Base-by-base conservation (phyloP, 2,329 filamentous ascomycete genomes). In the Sporothrix dimorphospora region DNA sequence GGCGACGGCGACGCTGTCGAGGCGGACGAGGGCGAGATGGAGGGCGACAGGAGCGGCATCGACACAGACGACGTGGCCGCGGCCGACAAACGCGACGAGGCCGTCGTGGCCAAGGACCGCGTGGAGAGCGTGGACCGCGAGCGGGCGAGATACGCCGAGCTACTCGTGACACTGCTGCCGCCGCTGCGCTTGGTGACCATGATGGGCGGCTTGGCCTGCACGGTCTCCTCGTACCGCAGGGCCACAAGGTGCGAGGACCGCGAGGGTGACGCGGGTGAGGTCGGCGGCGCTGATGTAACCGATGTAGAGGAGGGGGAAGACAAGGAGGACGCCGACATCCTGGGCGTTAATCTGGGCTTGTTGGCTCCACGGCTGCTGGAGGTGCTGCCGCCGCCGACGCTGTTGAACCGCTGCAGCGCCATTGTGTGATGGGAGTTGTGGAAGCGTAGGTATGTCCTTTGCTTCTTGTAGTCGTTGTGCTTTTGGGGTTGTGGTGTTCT, bases 151-250 rank as follows among this genome's bases (percentile, higher is more conserved):
- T 75, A 79, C 81, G 78, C 80, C 83, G 77, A 82, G 81, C 74
- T 85, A 83, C 66, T 67, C 21, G 30, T 55, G 14, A 27, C 27
- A 24, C 24, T 53, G 51, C 47, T 38, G 55, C 34, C 65, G 40
- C 45, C 57, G 42, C 24, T 68, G 61, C 42, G 34, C 53, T 51
- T 78, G 69, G 79, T 78, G 72, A 88, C 79, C 61, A 85, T 85
- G 74, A 89, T 87, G 47, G 88, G 89, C 73, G 86, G 86, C 78
- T 87, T 85, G 65, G 86, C 86, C 76, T 86, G 84, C 68, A 85
- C 81, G 47, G 87, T 88, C 79, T 90, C 85, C 77, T 91, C 89
- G 81, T 91, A 90, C 72, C 87, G 86, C 71, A 90, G 77, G 65
- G 84, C 85, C 72, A 90, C 83, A 76, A 90, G 79, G 53, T 69